Conservation (phyloP, 2,329 filamentous ascomycete genomes). For the Aspergillus versicolor region DNA sequence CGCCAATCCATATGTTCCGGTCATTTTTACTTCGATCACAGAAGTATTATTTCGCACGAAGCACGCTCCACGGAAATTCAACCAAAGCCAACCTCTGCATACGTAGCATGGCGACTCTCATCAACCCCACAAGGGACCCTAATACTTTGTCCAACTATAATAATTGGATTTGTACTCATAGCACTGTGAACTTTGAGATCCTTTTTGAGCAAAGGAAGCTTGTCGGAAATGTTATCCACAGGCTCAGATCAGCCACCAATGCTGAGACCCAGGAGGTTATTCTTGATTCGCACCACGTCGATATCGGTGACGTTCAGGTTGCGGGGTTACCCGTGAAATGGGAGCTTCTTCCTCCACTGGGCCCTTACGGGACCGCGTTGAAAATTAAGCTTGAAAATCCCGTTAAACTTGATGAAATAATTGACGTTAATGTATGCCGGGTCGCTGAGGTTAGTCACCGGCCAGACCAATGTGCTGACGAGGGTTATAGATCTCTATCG, state of each 20-base stretch:
- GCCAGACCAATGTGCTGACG: neutral
- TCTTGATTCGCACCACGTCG: constrained; percentile 82
- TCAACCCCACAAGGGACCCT: constrained; percentile 66
- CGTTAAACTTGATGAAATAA: constrained; percentile 45
- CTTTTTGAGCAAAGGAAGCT: constrained; percentile 79
- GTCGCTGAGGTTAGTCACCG: neutral
- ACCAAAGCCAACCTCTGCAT: constrained; percentile 15
- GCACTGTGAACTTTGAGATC: constrained; percentile 75
- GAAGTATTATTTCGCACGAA: neutral
- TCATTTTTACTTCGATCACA: neutral
- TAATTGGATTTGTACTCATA: constrained; percentile 81
- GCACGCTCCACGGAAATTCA: neutral
- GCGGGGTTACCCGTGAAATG: constrained; percentile 66
- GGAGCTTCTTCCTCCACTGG: constrained; percentile 66
- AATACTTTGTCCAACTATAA: constrained; percentile 92
- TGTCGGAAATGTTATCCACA: constrained; percentile 72
- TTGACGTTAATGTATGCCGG: constrained; percentile 49
- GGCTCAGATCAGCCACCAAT: constrained; percentile 74
- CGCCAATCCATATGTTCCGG: neutral
- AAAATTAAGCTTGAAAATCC: constrained; percentile 50
- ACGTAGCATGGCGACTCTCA: constrained; percentile 40
- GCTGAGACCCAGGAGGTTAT: constrained; percentile 73
- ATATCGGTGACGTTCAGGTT: constrained; percentile 70
- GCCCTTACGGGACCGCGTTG: constrained; percentile 62
- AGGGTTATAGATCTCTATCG: constrained; percentile 60